phyloP scores from a whole-genome alignment of 2,329 filamentous ascomycete species.

The Balansia obtecta region DNA sequence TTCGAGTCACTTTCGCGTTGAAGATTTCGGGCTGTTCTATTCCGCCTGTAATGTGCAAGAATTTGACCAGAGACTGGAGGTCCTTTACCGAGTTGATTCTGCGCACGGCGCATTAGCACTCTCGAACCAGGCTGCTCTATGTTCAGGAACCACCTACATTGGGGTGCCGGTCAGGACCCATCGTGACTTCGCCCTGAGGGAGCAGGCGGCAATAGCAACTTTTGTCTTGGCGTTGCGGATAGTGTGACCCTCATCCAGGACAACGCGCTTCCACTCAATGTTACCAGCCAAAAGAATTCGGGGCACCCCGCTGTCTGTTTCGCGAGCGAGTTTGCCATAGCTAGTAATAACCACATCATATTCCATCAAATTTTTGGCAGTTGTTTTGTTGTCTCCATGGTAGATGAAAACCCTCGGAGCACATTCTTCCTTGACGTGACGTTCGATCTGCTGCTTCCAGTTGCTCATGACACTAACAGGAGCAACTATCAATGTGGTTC shows the following conservation, averaged over 20 bases:
- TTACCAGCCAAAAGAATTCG: slow-evolving; percentile 24
- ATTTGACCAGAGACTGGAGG: slow-evolving; percentile 67
- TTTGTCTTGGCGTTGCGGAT: slow-evolving; percentile 71
- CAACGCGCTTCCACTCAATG: slow-evolving; percentile 62
- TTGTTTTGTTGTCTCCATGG: slow-evolving; percentile 51
- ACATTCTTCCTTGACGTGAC: slow-evolving; percentile 54
- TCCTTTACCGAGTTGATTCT: slow-evolving; percentile 70
- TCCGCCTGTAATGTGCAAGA: slow-evolving; percentile 63
- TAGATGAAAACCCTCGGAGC: slow-evolving; percentile 59
- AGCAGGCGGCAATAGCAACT: slow-evolving; percentile 54
- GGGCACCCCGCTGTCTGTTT: slow-evolving; percentile 38
- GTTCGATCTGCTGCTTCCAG: slow-evolving; percentile 68
- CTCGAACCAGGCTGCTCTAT: neutral
- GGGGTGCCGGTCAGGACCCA: slow-evolving; percentile 77
- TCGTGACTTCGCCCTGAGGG: slow-evolving; percentile 55
- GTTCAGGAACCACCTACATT: slow-evolving; percentile 36
- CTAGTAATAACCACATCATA: slow-evolving; percentile 75
- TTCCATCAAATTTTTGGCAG: slow-evolving; percentile 42
- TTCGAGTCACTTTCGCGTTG: slow-evolving; percentile 48
- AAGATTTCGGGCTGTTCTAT: slow-evolving; percentile 64
- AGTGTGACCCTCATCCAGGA: slow-evolving; percentile 73
- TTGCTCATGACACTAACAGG: slow-evolving; percentile 85
- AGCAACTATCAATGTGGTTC: slow-evolving; percentile 65
- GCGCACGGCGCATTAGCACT: slow-evolving; percentile 13
- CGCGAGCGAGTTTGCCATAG: slow-evolving; percentile 62